These are phyloP conservation scores for Ceratobasidium sp. DNA, from an alignment of 1,284 basidiomycete genomes.

Conservation along the genomic window DNA sequence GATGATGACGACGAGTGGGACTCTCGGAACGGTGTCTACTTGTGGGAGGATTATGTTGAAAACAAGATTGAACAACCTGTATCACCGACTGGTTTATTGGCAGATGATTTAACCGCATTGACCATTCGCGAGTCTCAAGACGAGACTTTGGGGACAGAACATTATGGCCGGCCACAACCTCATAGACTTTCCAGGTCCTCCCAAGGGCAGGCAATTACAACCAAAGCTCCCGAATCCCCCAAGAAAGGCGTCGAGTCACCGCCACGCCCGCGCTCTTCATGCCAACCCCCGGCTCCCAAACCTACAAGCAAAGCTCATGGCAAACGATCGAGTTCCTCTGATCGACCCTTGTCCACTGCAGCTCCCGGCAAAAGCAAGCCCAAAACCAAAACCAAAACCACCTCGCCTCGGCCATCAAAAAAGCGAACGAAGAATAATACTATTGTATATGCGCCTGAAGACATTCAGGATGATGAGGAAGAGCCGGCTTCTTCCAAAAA, in stretches of 20 bases:
- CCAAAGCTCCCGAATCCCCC: not conserved
- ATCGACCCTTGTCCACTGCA: not conserved
- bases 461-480: conserved; percentile 52
- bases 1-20: not conserved
- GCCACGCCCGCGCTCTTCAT: not conserved
- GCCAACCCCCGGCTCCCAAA: not conserved
- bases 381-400: not conserved
- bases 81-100: conserved; percentile 7
- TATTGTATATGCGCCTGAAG: not conserved
- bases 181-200: not conserved
- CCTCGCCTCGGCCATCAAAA: conserved; percentile 22
- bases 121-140: conserved; percentile 10
- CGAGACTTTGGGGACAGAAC: not conserved
- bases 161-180: not conserved
- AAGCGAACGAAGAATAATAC: conserved; percentile 1
- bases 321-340: conserved; percentile 1
- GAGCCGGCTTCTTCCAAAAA: conserved; percentile 48
- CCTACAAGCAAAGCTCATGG: not conserved
- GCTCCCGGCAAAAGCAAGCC: conserved; percentile 2
- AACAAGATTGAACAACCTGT: not conserved
- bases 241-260: too few species aligned
- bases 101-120: not conserved
- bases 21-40: conserved; percentile 20
- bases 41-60: conserved; percentile 23
- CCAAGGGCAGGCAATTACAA: not conserved